Conservation (phyloP, 768 basidiomycete species). For the Termitomyces bulborhizus region DNA sequence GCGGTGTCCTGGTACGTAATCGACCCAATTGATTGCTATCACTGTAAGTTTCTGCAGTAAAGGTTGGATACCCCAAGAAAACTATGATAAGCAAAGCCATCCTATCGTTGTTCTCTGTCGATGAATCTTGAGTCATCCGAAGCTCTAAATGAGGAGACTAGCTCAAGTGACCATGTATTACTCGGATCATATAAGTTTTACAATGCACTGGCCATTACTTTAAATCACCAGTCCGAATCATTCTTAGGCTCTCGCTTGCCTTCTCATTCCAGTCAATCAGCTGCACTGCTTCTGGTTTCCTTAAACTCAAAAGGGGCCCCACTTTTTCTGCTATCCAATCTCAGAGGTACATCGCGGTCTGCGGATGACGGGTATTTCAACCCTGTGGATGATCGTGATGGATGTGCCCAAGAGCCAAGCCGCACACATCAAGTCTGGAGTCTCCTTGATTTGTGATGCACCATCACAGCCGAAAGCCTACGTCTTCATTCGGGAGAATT, state of each 20-base stretch:
- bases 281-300: not conserved
- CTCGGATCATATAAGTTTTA: no score
- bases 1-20: no score
- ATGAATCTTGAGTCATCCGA: not conserved
- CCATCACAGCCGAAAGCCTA: not conserved
- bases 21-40: no score
- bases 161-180: not conserved
- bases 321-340: not conserved
- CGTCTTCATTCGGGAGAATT: conserved; percentile 1
- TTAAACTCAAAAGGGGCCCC: not conserved
- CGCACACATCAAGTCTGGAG: not conserved
- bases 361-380: not conserved
- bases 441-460: conserved; percentile 2
- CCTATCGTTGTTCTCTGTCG: not conserved
- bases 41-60: no score
- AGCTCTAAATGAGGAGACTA: not conserved
- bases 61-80: not conserved
- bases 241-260: no score
- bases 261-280: not conserved
- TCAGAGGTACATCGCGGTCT: not conserved
- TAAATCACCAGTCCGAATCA: not conserved
- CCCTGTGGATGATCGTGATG: not conserved
- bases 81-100: not conserved
- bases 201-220: no score
- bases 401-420: not conserved